These are phyloP conservation scores for Spinacia oleracea DNA, from an alignment of 179 eudicot species.

Conservation along the genomic window DNA sequence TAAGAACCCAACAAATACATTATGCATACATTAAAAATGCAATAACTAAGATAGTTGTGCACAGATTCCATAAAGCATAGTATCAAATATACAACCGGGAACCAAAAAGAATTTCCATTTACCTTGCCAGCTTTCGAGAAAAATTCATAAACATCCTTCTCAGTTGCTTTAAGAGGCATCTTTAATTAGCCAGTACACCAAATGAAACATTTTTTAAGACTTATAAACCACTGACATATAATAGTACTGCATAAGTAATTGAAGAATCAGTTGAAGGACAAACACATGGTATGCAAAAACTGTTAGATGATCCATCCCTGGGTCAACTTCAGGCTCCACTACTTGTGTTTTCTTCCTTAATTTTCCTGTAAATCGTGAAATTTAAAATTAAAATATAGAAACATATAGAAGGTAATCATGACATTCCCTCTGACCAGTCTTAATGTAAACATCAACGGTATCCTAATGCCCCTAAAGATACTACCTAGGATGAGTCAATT, in stretches of 20 bases:
- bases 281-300: slow-evolving; percentile 55
- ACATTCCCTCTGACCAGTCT: background rate
- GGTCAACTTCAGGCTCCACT: slow-evolving; percentile 54
- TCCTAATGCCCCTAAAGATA: background rate
- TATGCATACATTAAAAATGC: background rate
- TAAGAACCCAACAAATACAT: background rate
- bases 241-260: background rate
- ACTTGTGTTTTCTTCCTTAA: slow-evolving; percentile 42
- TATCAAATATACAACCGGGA: too few relatives aligned
- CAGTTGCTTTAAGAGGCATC: slow-evolving; percentile 55
- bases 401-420: background rate
- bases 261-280: background rate
- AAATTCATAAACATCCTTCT: slow-evolving; percentile 50
- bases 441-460: background rate
- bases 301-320: slow-evolving; percentile 55
- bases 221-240: background rate
- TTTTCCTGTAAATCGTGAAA: slow-evolving; percentile 36
- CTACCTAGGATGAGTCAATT: background rate
- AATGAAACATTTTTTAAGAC: slow-evolving; percentile 10
- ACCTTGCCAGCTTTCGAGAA: slow-evolving; percentile 55
- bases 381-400: background rate
- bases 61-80: too few relatives aligned
- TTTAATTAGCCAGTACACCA: slow-evolving; percentile 18
- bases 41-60: background rate
- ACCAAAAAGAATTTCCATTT: slow-evolving; percentile 3